Base-by-base conservation (phyloP, 192 early-diverging fungal species). In the Umbelopsis vinacea region DNA sequence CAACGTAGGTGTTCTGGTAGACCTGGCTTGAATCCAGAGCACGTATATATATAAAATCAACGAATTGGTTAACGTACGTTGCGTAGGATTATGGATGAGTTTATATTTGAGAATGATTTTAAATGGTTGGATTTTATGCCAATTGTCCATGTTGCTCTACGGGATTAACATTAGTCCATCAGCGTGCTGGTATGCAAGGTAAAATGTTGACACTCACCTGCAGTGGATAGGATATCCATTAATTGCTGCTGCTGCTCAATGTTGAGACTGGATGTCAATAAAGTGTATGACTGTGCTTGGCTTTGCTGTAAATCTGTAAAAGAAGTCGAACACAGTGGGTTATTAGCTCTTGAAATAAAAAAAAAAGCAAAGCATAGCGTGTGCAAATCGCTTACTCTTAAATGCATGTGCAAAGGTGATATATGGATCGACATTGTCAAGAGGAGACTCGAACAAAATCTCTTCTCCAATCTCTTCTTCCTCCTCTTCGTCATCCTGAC, bases 401-500 rank as follows among this genome's bases (percentile, higher is more conserved):
- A 94, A 87, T 50, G 84, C 83, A 60, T 89, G 85, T 47, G 89
- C 85, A 80, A 95, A 90, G 38, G 81, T 80, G 19, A 89, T 74
- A 77, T 93, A 93, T 1, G 90, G 85, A 75, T 95, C 85, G 43
- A 95, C 69, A 53, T 86, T 80, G 75, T 95, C 93, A 52, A 95
- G 76, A 10, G 92, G 92, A 15, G 91, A 89, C 73, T 93, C 91
- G 37, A 91, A 90, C 35, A 89, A 76, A 22, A 90, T 82, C 75
- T 93, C 91, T 72, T 95, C 93, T 46, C 89, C 85, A 45, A 93
- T 77, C 6, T 81, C 83, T 10, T 88, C 87, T n/a, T 85, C 87
- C 8, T 90, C 86, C 17, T 89, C 86, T 12, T 91, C 88, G 21
- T 89, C 90, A 17, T 84, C 87, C 33, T 63, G 57, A 14, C 57